Base-by-base conservation (phyloP, 2,329 filamentous ascomycete genomes). In the Annulohypoxylon truncatum region DNA sequence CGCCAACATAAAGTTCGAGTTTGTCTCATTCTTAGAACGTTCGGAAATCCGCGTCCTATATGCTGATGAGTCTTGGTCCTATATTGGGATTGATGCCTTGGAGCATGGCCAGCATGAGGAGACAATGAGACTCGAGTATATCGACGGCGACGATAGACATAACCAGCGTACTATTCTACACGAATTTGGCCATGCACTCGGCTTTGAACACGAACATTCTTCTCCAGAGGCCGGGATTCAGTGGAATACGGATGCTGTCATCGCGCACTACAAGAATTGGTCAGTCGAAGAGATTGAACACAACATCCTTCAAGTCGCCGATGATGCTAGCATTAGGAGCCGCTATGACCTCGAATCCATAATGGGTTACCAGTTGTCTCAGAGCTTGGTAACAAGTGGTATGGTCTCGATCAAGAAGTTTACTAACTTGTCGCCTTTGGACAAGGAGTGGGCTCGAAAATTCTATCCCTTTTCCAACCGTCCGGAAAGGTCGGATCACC, bases 141-240 rank as follows among this genome's bases (percentile, higher is more conserved):
- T 38, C 15, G 18, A 52, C 12, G 48, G 48, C 2, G 33, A 38
- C 4, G 7, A 20, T 8, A 35, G 26, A 20, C 18, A 22, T 13
- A 52, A 52, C n/a, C 31, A 13, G 8, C 18, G 12, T 2, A 38
- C 6, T 7, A 13, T 52, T 3, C 31, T 52, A 5, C 48, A 52
- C 13, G 48, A 52, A 15, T 52, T 52, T 15, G 48, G 48, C 15
- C 48, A 52, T 15, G 48, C 48, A n/a, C 20, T 52, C 8, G 48
- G 48, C 31, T 52, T 52, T 6, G 31, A 52, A 2, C 48, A 52
- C 3, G 48, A 52, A 22, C 48, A 52, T 15, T 22, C 48, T n/a
- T 52, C 31, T 38, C 48, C 48, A 52, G 31, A 38, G 20, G 48
- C 48, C n/a, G 13, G 10, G 10, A 52, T 52, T 7, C 29, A 31